phyloP scores from a whole-genome alignment of 2,329 filamentous ascomycete genomes.

The Exophiala viscosa region DNA sequence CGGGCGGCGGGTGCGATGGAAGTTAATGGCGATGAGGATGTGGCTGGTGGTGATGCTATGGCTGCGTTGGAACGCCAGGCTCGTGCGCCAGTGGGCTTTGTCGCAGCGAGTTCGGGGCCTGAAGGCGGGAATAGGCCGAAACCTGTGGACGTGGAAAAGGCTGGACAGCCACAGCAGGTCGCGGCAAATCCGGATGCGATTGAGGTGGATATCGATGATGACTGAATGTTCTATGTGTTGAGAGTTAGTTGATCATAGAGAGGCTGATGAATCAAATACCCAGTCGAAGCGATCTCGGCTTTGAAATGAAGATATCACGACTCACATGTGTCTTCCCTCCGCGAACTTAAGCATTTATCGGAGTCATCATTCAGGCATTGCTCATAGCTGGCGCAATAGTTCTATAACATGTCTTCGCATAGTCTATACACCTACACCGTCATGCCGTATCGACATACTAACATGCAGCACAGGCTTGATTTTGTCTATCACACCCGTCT shows the following conservation, averaged over 20 bases:
- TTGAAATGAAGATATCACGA: neutral
- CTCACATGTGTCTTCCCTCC: too few relatives aligned
- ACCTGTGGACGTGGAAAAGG: conserved; percentile 34
- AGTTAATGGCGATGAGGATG: conserved; percentile 44
- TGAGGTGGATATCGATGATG: conserved; percentile 62
- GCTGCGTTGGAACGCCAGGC: conserved; percentile 81
- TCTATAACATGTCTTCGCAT: neutral
- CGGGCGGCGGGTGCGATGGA: conserved; percentile 46
- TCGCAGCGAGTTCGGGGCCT: conserved; percentile 74
- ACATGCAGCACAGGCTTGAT: too few relatives aligned
- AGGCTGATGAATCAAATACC: neutral
- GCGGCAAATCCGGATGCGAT: conserved; percentile 80
- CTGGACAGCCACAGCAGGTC: conserved; percentile 29
- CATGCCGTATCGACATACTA: neutral
- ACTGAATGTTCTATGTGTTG: conserved; percentile 6
- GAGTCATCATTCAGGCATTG: too few relatives aligned
- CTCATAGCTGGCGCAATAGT: neutral
- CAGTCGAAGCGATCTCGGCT: neutral
- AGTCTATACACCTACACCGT: neutral
- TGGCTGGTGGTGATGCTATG: conserved; percentile 69
- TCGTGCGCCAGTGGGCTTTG: conserved; percentile 84
- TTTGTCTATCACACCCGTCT: neutral
- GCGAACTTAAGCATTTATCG: too few relatives aligned
- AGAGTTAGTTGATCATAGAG: neutral
- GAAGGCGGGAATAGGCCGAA: conserved; percentile 56